phyloP scores from a whole-genome alignment of 2,329 filamentous ascomycete genomes.

The Fonsecaea pedrosoi region DNA sequence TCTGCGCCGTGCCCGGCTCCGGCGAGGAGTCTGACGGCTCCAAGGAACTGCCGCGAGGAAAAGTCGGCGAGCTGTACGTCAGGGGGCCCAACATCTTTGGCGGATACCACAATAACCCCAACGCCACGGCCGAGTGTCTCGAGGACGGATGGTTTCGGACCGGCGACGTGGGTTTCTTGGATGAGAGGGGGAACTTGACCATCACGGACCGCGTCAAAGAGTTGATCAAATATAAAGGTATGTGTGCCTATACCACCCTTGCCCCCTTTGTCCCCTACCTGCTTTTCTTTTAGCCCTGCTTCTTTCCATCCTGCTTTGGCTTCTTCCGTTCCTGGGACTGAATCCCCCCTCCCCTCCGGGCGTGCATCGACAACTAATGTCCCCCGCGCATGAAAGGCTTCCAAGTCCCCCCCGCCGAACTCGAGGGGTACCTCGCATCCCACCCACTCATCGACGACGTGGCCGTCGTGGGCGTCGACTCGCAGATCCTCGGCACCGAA shows the following conservation, averaged over 20 bases:
- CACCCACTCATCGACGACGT: conserved; percentile 54
- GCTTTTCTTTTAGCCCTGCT: background rate
- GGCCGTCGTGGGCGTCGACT: conserved; percentile 53
- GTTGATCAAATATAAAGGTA: conserved; percentile 57
- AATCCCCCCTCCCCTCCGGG: no score
- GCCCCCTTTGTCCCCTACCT: background rate
- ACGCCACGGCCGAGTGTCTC: conserved; percentile 63
- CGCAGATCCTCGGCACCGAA: conserved; percentile 47
- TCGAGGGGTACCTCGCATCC: conserved; percentile 54
- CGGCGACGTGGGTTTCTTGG: conserved; percentile 82
- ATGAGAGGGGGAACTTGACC: conserved; percentile 76
- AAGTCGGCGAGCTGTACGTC: conserved; percentile 73
- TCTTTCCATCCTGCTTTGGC: background rate
- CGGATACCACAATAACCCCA: conserved; percentile 66
- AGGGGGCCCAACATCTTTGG: conserved; percentile 69
- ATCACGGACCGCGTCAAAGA: conserved; percentile 84
- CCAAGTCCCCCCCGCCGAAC: conserved; percentile 58
- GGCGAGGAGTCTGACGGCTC: conserved; percentile 46
- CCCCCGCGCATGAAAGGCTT: conserved; percentile 40
- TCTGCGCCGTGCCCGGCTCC: conserved; percentile 69
- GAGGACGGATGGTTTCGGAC: conserved; percentile 90
- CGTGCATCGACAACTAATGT: background rate
- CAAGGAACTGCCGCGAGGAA: conserved; percentile 65
- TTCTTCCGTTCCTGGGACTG: background rate
- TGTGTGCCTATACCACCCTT: background rate